Evolutionary conservation across 352 stramenopile species (phyloP).

Genomic region (Phytopythium oedochilum): DNA sequence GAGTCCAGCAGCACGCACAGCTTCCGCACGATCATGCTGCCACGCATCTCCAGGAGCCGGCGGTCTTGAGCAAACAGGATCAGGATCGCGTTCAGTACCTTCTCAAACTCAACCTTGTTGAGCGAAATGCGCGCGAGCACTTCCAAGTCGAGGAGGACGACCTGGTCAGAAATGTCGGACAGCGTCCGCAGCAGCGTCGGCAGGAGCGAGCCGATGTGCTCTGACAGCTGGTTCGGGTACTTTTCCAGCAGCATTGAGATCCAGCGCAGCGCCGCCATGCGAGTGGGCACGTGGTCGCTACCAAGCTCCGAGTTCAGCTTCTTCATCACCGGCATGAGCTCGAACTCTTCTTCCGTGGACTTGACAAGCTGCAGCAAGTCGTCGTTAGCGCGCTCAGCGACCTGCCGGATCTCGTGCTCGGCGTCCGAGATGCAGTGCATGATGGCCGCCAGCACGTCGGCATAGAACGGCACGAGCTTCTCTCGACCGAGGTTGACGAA

Average conservation of each 20-base stretch:
- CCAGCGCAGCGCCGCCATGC: conserved; percentile 93
- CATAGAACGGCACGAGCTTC: conserved; percentile 94
- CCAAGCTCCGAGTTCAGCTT: conserved; percentile 94
- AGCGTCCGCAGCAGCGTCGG: conserved; percentile 96
- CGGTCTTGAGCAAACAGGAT: conserved; percentile 91
- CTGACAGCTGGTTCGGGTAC: conserved; percentile 90
- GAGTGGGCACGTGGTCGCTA: conserved; percentile 95
- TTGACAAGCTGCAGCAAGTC: conserved; percentile 95
- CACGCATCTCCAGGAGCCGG: conserved; percentile 90
- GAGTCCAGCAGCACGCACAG: conserved; percentile 97
- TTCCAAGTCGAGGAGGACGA: conserved; percentile 96
- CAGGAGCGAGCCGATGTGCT: conserved; percentile 91
- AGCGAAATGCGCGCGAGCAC: conserved; percentile 94
- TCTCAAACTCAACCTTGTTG: conserved; percentile 91
- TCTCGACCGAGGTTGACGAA: conserved; percentile 96
- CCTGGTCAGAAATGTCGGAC: conserved; percentile 93
- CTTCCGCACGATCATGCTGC: conserved; percentile 98
- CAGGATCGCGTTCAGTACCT: conserved; percentile 93
- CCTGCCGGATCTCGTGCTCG: conserved; percentile 95
- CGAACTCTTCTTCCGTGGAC: conserved; percentile 85
- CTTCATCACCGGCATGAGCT: conserved; percentile 92
- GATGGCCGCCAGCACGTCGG: conserved; percentile 94
- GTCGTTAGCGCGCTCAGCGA: conserved; percentile 96
- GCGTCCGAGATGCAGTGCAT: conserved; percentile 97
- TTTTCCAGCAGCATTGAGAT: conserved; percentile 99